Evolutionary conservation across 1,284 basidiomycete genomes (phyloP).

Genomic region (Ceratobasidium sp.): DNA sequence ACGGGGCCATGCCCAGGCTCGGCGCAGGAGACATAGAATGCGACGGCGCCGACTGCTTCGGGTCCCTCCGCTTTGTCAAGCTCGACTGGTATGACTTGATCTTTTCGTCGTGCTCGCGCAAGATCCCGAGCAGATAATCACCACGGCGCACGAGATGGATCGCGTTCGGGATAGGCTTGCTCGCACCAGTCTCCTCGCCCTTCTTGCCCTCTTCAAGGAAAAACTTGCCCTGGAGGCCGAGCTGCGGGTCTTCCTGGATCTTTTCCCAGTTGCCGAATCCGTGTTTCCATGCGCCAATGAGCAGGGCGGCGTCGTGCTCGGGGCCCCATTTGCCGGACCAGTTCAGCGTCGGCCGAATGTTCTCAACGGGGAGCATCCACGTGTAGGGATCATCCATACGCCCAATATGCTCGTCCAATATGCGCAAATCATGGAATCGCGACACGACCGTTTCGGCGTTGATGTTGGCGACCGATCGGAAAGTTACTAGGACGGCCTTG

Average conservation of each 20-base stretch:
- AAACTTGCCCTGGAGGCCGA: conserved; percentile 92
- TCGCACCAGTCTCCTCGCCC: conserved; percentile 75
- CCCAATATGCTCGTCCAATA: conserved; percentile 87
- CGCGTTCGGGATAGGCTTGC: conserved; percentile 90
- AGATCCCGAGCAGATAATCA: conserved; percentile 90
- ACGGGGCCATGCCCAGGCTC: conserved; percentile 43
- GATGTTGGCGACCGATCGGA: conserved; percentile 90
- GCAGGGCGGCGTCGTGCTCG: conserved; percentile 92
- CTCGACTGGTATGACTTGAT: conserved; percentile 79
- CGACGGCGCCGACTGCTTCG: conserved; percentile 46
- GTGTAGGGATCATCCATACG: conserved; percentile 75
- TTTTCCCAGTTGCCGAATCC: conserved; percentile 98
- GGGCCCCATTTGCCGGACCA: conserved; percentile 98
- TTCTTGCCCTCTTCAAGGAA: conserved; percentile 98
- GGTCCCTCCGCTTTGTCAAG: conserved; percentile 52
- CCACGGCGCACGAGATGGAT: conserved; percentile 98
- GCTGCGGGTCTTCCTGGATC: conserved; percentile 89
- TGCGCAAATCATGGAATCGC: conserved; percentile 89
- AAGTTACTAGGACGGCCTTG: conserved; percentile 95
- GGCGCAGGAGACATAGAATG: conserved; percentile 48
- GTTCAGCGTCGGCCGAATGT: conserved; percentile 92
- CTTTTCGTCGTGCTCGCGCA: conserved; percentile 95
- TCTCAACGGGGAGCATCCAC: conserved; percentile 92
- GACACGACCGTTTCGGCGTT: conserved; percentile 98
- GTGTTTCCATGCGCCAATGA: conserved; percentile 93